Base-by-base conservation (phyloP, 2,329 filamentous ascomycete species). In the Cladorrhinum sp. region DNA sequence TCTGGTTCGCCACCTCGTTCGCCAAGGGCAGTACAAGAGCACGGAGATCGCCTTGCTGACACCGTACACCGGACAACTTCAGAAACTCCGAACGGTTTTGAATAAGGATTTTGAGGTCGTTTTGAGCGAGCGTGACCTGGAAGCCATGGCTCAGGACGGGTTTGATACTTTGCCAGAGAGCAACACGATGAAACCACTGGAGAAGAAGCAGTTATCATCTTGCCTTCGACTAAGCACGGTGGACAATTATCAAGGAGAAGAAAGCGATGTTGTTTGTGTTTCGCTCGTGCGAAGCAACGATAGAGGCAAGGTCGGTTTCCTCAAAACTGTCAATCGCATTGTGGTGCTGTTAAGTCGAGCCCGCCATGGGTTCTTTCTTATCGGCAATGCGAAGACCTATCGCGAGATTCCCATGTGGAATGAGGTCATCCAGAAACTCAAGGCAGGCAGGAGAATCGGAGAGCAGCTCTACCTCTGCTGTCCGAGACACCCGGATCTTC, bases 231-330 rank as follows among this genome's bases (percentile, higher is more conserved):
- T 88, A 0, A 86, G 87, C 0, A 91, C 87, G 0, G 81, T 91
- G 0, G 87, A 91, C 70, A 92, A 92, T 64, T 92, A 91, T 58
- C 88, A 93, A 66, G 90, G 89, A 0, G 89, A 93, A 68, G 89
- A 93, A 67, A 86, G 85, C 1, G 87, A 90, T 55, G 76, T 93
- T 8, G 78, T 93, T 0, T 76, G 93, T 2, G 76, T 92, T 0
- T 90, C 86, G 0, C 75, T 93, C 0, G 88, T 91, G 0, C 81
- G 90, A 45, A 90, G 88, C 73, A 93, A 93, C 65, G 62, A 71
- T 0, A 66, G 80, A 7, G 75, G 73, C 8, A 82, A 79, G 5
- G 81, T 81, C 18, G 90, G 89, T 0, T 93, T 92, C 61, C 75
- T 93, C 1, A 81, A 75, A 24, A 87, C 85, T 0, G 75, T 80